These are phyloP conservation scores for Elaeis guineensis DNA, from an alignment of 176 grass and related monocot species.

Conservation along the genomic window DNA sequence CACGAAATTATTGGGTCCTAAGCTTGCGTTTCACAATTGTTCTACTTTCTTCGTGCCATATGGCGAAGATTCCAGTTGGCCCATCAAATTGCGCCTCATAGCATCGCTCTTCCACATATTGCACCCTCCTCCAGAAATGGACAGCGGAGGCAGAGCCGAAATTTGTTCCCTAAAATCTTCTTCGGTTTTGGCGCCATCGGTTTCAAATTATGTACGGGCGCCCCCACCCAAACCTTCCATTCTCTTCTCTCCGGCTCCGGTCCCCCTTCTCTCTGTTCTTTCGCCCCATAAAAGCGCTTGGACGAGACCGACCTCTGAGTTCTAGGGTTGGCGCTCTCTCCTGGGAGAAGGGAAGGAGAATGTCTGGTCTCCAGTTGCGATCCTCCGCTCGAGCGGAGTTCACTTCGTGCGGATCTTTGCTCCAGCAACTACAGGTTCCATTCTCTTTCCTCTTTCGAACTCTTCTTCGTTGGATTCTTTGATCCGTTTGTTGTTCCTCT, in stretches of 20 bases:
- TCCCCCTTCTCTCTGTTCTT: background rate
- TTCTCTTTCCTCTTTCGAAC: background rate
- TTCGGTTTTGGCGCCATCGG: constrained; percentile 34
- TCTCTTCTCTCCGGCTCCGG: too few species aligned
- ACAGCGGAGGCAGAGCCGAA: constrained; percentile 1
- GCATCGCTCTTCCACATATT: too few species aligned
- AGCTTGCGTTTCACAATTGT: too few species aligned
- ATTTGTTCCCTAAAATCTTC: constrained; percentile 11
- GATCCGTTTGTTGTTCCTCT: background rate
- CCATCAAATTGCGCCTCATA: too few species aligned
- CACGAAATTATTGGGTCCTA: too few species aligned
- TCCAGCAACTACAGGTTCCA: constrained; percentile 73
- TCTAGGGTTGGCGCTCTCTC: constrained; percentile 3
- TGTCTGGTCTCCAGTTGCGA: constrained; percentile 22
- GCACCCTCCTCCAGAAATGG: background rate
- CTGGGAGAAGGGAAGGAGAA: background rate
- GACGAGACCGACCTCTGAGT: background rate
- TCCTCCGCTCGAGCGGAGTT: constrained; percentile 24
- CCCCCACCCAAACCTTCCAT: too few species aligned
- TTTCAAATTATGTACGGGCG: constrained; percentile 18
- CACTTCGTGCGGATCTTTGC: constrained; percentile 58
- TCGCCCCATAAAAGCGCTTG: background rate
- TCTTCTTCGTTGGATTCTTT: background rate
- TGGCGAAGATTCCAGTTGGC: too few species aligned
- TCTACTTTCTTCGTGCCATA: too few species aligned